Evolutionary conservation across 2,329 filamentous ascomycete genomes (phyloP).

Genomic region (Zymoseptoria tritici): DNA sequence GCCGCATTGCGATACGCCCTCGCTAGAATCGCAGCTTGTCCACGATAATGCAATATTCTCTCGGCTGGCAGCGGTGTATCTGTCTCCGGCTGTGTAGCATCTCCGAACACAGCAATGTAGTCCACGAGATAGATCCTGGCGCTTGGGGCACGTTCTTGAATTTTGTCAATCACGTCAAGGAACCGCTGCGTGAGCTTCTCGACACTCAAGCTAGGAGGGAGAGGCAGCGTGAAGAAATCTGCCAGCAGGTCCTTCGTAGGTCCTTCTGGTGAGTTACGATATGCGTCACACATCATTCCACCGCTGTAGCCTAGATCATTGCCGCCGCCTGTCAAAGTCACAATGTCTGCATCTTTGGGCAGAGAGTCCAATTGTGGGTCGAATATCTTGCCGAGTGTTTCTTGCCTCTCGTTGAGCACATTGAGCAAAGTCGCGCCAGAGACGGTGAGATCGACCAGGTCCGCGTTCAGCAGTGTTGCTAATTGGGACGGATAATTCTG

Average conservation of each 20-base stretch:
- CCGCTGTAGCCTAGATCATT: conserved; percentile 3
- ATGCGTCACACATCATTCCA: conserved; percentile 3
- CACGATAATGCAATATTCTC: conserved; percentile 2
- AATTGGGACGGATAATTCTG: conserved; percentile 34
- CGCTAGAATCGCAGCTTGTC: neutral
- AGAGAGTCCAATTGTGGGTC: neutral
- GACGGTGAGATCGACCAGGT: conserved; percentile 22
- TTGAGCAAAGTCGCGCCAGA: conserved; percentile 35
- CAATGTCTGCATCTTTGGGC: neutral
- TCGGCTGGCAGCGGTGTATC: conserved; percentile 4
- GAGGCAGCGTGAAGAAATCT: neutral
- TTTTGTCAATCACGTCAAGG: conserved; percentile 7
- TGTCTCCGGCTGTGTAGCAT: neutral
- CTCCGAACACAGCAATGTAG: conserved; percentile 9
- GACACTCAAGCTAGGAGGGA: neutral
- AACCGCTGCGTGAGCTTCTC: conserved; percentile 4
- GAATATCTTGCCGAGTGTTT: neutral
- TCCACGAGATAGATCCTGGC: conserved; percentile 12
- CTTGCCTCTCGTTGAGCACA: conserved; percentile 31
- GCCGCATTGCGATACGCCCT: conserved; percentile 6
- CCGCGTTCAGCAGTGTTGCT: conserved; percentile 24
- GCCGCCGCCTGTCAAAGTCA: conserved; percentile 3
- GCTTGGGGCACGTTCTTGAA: conserved; percentile 1
- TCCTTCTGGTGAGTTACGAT: neutral
- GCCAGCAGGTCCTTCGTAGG: neutral